Evolutionary conservation across 192 early-diverging fungal species (phyloP), one percentile per base, ranked within the genome.

Genomic region (Coemansia sp.): DNA sequence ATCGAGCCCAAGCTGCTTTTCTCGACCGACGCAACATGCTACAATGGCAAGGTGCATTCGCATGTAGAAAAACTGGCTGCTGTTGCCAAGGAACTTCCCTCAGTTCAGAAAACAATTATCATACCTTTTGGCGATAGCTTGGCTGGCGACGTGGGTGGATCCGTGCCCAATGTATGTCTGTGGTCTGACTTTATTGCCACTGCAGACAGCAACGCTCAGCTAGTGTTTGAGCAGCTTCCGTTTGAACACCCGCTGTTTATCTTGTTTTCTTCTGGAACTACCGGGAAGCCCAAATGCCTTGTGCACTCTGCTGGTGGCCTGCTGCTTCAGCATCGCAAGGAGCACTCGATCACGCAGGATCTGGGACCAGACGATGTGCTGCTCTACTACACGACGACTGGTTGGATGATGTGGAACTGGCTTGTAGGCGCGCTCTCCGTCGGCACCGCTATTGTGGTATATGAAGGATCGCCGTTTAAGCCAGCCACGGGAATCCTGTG

Each of bases 381-480:
- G 50, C 88, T 98, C 59, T 93, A 97, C 60, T 92, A 90, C 57
- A 89, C 88, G 1, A 90, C 89, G 1, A 94, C 88, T 4, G 91
- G 90, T 3, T 93, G 91, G 90, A 98, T 98, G 96, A 98, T 98
- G 96, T 98, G 94, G 94, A 97, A 98, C 72, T 98, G 96, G 96
- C 82, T 96, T 22, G 81, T 94, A 2, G 76, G 81, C 15, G 91
- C 82, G 15, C 74, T 97, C n/a, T 80, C 79, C 14, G 68, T 87
- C 20, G 94, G 94, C 19, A 58, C 78, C 4, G 87, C 92, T 5
- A 78, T 94, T 37, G 87, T 94, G 3, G 61, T 88, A 1, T 98
- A 89, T 78, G 94, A 98, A 58, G 96, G 96, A 26, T 92, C 87
- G 32, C 96, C 94, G 2, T 92, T 98, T 78, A 89, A 86, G 53